Evolutionary conservation across 2,329 filamentous ascomycete species (phyloP).

Genomic region (Akanthomyces uredinophilus): DNA sequence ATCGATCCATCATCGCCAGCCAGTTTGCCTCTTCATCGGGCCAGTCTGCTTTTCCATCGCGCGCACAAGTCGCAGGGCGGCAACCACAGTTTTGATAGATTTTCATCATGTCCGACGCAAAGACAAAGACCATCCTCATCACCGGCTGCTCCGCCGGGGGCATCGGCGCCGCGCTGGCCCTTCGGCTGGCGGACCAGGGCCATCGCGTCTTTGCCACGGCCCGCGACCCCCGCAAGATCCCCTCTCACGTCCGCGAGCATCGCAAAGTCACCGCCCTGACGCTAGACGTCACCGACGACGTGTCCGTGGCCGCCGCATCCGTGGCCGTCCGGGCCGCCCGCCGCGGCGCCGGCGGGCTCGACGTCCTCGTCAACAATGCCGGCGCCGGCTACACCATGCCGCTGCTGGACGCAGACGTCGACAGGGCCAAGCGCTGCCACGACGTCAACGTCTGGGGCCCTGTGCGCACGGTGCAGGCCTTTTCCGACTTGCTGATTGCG

Average conservation of each 20-base stretch:
- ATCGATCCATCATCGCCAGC: neutral
- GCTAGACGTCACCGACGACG: conserved; percentile 28
- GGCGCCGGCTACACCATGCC: conserved; percentile 22
- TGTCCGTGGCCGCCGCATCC: conserved; percentile 23
- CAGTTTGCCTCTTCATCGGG: too few relatives aligned
- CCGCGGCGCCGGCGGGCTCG: conserved; percentile 17
- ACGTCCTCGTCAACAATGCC: conserved; percentile 23
- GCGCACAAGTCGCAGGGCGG: too few relatives aligned
- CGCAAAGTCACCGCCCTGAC: conserved; percentile 23
- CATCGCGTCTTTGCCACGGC: conserved; percentile 31
- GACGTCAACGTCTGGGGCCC: conserved; percentile 39
- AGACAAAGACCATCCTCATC: conserved; percentile 9
- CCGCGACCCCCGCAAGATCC: conserved; percentile 23
- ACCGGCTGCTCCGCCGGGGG: conserved; percentile 20
- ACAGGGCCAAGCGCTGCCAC: conserved; percentile 31
- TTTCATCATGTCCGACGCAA: neutral
- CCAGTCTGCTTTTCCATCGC: neutral
- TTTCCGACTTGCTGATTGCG: conserved; percentile 24
- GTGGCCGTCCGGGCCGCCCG: conserved; percentile 17
- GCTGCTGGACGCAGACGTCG: conserved; percentile 25
- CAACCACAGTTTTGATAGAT: neutral
- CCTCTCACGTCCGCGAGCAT: conserved; percentile 18
- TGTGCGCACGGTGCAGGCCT: conserved; percentile 31
- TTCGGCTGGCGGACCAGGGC: conserved; percentile 20
- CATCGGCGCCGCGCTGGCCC: conserved; percentile 24